phyloP scores from a whole-genome alignment of 345 rosid species.

The Citrus glauca region DNA sequence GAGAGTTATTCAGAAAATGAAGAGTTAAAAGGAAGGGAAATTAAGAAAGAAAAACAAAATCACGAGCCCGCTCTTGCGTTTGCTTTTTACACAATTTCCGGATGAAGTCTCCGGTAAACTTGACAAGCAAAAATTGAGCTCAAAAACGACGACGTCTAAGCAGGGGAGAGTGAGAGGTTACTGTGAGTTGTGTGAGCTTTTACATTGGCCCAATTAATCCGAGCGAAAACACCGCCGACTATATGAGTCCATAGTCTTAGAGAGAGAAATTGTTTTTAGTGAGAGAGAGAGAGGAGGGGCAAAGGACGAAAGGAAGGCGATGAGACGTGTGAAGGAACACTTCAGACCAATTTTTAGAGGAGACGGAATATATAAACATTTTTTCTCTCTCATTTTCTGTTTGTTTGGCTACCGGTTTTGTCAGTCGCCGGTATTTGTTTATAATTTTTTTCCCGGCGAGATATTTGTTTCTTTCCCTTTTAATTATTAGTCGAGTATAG shows the following conservation, averaged over 20 bases:
- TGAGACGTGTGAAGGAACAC: slow-evolving; percentile 45
- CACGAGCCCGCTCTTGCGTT: neutral
- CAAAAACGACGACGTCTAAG: slow-evolving; percentile 8
- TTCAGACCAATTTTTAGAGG: slow-evolving; percentile 33
- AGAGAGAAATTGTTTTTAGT: neutral
- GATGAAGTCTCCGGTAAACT: neutral
- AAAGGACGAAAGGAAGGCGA: neutral
- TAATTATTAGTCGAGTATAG: neutral
- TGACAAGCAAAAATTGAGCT: neutral
- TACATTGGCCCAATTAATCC: slow-evolving; percentile 17
- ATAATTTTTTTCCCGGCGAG: neutral
- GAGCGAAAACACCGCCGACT: slow-evolving; percentile 23
- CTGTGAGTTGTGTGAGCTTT: neutral
- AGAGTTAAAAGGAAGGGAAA: slow-evolving; percentile 8
- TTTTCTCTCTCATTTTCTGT: slow-evolving; percentile 21
- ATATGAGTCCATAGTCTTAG: slow-evolving; percentile 2
- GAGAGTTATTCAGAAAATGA: neutral
- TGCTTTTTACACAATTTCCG: neutral
- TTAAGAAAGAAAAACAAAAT: neutral
- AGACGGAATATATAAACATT: slow-evolving; percentile 32
- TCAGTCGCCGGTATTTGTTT: slow-evolving; percentile 18
- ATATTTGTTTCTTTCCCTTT: neutral
- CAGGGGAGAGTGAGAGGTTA: neutral
- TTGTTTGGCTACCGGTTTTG: slow-evolving; percentile 15
- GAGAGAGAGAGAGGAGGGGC: neutral